Conservation (phyloP, 2,329 filamentous ascomycete species). For the Ophiocordyceps camponoti-floridani region DNA sequence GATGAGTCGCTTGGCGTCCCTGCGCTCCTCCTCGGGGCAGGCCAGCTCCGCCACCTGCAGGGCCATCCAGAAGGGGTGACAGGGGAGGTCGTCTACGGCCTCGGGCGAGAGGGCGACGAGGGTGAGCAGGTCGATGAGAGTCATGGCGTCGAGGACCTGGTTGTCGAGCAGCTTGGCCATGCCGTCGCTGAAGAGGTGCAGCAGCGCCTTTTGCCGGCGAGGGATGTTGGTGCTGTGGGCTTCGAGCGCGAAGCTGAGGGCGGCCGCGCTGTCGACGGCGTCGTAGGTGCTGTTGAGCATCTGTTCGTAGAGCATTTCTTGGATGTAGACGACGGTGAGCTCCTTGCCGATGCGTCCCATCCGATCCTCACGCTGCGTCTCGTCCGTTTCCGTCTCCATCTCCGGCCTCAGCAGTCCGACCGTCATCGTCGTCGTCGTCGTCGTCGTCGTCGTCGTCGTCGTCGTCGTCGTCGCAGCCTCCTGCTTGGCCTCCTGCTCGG, state of each 20-base stretch:
- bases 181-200: slow-evolving; percentile 51
- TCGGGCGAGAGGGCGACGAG: slow-evolving; percentile 36
- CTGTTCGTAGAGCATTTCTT: slow-evolving; percentile 58
- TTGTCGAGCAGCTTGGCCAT: slow-evolving; percentile 55
- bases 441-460: too few relatives aligned
- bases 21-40: slow-evolving; percentile 35
- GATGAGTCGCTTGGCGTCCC: slow-evolving; percentile 43
- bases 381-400: too few relatives aligned
- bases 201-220: slow-evolving; percentile 45
- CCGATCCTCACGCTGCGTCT: slow-evolving; percentile 17
- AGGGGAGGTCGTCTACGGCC: slow-evolving; percentile 29
- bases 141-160: slow-evolving; percentile 47
- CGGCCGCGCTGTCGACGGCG: slow-evolving; percentile 66
- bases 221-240: slow-evolving; percentile 39
- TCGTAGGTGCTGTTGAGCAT: slow-evolving; percentile 48
- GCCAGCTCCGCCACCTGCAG: slow-evolving; percentile 41
- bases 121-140: slow-evolving; percentile 61
- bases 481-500: slow-evolving; percentile 5
- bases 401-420: too few relatives aligned
- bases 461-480: slow-evolving; percentile 6
- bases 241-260: slow-evolving; percentile 57
- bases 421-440: too few relatives aligned
- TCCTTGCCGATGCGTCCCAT: slow-evolving; percentile 41
- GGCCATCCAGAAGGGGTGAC: slow-evolving; percentile 58
- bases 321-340: slow-evolving; percentile 56